A percentile compares a stretch with the other conserved stretches of the same genome.
Evolutionary conservation across 495 filamentous ascomycete genomes (phyloP).

Genomic region (Penicillium soppii): DNA sequence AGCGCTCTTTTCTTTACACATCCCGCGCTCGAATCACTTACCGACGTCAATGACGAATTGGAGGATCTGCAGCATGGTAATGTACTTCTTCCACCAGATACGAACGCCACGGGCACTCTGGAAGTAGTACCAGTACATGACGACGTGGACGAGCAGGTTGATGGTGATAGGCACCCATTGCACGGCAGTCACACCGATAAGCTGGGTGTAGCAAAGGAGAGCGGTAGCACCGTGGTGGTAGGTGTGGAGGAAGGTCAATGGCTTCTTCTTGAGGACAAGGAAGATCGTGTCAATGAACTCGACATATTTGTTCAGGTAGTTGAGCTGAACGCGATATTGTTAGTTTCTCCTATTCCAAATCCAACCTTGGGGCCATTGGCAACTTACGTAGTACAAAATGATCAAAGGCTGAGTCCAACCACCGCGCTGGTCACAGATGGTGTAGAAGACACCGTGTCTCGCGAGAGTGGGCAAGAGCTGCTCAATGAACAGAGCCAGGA

Average conservation of each 20-base stretch:
- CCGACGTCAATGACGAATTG: constrained; percentile 61
- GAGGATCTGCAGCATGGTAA: constrained; percentile 56
- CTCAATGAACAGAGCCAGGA: constrained; percentile 64
- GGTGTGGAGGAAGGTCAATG: constrained; percentile 74
- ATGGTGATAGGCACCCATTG: constrained; percentile 68
- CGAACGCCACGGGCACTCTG: constrained; percentile 58
- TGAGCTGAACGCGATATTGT: constrained; percentile 49
- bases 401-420: constrained; percentile 68
- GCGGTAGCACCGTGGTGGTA: constrained; percentile 75
- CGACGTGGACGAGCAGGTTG: constrained; percentile 69
- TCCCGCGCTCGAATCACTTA: constrained; percentile 23
- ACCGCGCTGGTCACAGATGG: constrained; percentile 63
- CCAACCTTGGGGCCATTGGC: neutral
- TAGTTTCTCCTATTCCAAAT: constrained; percentile 12
- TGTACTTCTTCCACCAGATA: constrained; percentile 63
- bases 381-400: constrained; percentile 65
- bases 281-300: constrained; percentile 70
- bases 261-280: constrained; percentile 74
- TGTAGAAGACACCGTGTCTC: constrained; percentile 60
- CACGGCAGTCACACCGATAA: constrained; percentile 65
- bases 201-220: constrained; percentile 69
- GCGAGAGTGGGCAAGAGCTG: constrained; percentile 61
- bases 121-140: constrained; percentile 69
- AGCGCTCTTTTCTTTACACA: constrained; percentile 1
- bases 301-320: constrained; percentile 72